Evolutionary conservation across 352 stramenopile genomes (phyloP).

Genomic region (Pythium chondricola): DNA sequence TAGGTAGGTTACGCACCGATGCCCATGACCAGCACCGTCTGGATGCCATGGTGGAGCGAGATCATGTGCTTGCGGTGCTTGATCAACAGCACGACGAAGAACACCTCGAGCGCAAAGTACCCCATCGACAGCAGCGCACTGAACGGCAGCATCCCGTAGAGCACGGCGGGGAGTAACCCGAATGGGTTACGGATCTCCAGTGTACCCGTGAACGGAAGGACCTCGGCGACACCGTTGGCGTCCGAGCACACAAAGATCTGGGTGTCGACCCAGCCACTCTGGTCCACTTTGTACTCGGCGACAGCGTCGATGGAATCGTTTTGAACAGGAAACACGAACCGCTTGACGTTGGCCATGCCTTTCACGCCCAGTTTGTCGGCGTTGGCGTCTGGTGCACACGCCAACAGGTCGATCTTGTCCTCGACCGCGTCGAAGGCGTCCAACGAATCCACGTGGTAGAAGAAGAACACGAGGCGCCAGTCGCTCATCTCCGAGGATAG

Average conservation of each 20-base stretch:
- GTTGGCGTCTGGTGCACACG: conserved; percentile 38
- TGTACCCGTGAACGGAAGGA: conserved; percentile 52
- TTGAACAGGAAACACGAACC: conserved; percentile 53
- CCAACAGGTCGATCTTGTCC: conserved; percentile 70
- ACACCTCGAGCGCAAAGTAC: conserved; percentile 72
- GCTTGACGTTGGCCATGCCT: conserved; percentile 60
- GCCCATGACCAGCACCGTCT: conserved; percentile 74
- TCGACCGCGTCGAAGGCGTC: conserved; percentile 51
- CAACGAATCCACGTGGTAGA: conserved; percentile 78
- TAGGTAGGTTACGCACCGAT: conserved; percentile 34
- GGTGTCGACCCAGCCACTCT: conserved; percentile 73
- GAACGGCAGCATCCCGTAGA: conserved; percentile 85
- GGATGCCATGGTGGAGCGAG: conserved; percentile 77
- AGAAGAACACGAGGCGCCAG: conserved; percentile 74
- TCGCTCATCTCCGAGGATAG: conserved; percentile 59
- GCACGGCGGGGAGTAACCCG: conserved; percentile 63
- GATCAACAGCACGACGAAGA: conserved; percentile 70
- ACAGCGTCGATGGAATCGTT: conserved; percentile 45
- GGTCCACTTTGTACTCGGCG: conserved; percentile 49
- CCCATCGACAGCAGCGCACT: conserved; percentile 62
- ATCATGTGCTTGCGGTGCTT: conserved; percentile 67
- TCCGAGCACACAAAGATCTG: conserved; percentile 76
- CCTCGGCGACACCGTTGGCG: conserved; percentile 38
- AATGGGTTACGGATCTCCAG: conserved; percentile 84
- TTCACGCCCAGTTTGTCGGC: conserved; percentile 29